Conservation (phyloP, 108 stramenopile species). For the Nitzschia sp. region DNA sequence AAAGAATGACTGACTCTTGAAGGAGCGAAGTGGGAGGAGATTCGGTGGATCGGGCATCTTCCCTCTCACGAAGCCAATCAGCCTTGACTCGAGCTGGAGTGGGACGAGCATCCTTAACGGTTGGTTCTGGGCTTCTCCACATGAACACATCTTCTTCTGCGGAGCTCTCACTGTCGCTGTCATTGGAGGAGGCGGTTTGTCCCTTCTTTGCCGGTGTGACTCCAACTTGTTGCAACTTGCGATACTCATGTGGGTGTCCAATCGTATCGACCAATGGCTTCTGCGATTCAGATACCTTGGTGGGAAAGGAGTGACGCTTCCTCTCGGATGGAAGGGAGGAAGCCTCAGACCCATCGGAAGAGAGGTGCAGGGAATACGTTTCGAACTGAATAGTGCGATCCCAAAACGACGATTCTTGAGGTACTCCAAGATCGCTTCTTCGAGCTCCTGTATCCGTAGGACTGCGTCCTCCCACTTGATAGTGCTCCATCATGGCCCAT, state of each 20-base stretch:
- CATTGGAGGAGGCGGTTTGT: not conserved
- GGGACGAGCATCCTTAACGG: conserved; percentile 9
- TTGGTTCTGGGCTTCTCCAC: not conserved
- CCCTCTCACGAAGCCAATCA: conserved; percentile 19
- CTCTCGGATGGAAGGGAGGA: not conserved
- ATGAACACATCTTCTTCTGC: not conserved
- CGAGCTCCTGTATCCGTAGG: not conserved
- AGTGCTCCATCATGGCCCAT: conserved; percentile 45
- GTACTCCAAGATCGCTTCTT: not conserved
- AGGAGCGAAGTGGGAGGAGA: conserved; percentile 21
- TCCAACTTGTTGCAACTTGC: not conserved
- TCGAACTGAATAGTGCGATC: not conserved
- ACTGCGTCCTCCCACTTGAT: conserved; percentile 6
- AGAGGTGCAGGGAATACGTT: conserved; percentile 7
- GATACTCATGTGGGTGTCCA: no score
- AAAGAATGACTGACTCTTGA: conserved; percentile 29
- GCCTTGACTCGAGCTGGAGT: conserved; percentile 24
- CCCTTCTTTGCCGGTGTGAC: not conserved
- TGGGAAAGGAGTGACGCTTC: conserved; percentile 2
- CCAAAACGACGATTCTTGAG: not conserved
- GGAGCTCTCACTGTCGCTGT: no score
- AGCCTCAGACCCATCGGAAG: conserved; percentile 3
- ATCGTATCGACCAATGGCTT: not conserved
- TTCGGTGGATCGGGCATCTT: conserved; percentile 2
- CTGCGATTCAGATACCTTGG: not conserved